A percentile compares a stretch with the other conserved stretches of the same genome.
These are phyloP conservation scores for Leishmania guyanensis DNA, from an alignment of 208 protist genomes.

Conservation along the genomic window DNA sequence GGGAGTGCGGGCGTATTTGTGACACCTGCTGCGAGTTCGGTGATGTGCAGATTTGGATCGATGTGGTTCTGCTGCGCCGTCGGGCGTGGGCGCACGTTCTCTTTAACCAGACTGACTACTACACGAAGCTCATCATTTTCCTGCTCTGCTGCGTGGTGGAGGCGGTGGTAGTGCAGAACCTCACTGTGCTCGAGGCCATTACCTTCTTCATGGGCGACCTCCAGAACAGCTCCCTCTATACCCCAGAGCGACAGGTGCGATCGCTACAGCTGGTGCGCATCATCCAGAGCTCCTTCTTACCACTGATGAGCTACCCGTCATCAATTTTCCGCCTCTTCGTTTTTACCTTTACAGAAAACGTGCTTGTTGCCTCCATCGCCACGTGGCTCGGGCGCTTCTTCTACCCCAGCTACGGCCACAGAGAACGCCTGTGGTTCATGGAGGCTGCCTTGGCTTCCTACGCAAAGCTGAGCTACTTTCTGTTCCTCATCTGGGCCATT, in stretches of 20 bases:
- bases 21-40: constrained; percentile 84
- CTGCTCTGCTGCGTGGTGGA: constrained; percentile 71
- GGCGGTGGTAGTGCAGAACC: constrained; percentile 68
- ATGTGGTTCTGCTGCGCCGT: constrained; percentile 66
- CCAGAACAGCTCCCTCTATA: constrained; percentile 15
- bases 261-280: constrained; percentile 77
- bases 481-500: constrained; percentile 85
- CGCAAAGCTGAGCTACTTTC: constrained; percentile 61
- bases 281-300: constrained; percentile 44
- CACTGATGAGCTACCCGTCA: constrained; percentile 48
- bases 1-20: constrained; percentile 49
- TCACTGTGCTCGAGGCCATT: constrained; percentile 38
- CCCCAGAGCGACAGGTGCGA: constrained; percentile 22
- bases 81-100: constrained; percentile 80
- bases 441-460: constrained; percentile 57
- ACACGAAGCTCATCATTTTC: constrained; percentile 20
- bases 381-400: constrained; percentile 58
- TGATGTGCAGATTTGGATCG: constrained; percentile 74
- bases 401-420: constrained; percentile 37
- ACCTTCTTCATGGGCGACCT: constrained; percentile 9
- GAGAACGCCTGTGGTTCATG: constrained; percentile 52
- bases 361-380: constrained; percentile 49
- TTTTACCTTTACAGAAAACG: constrained; percentile 60
- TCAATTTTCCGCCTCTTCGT: constrained; percentile 63
- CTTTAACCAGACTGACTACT: constrained; percentile 52